A percentile compares a stretch with the other conserved stretches of the same genome.
Conservation (phyloP, 371 early-diverging fungal species). For the Syncephalastrum sp. region DNA sequence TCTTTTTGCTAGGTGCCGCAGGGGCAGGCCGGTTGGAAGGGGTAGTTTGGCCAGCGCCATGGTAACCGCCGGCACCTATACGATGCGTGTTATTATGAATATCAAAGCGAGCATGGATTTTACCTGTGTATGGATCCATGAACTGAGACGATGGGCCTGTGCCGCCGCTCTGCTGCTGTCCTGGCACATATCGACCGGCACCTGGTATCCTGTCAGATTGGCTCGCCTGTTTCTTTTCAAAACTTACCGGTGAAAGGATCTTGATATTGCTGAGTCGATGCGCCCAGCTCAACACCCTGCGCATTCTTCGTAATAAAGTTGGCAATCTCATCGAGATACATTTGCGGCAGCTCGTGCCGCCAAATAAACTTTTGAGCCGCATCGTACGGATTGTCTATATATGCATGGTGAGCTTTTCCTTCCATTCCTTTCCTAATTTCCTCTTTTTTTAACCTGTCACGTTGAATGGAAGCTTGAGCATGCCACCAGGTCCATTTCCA, state of each 20-base stretch:
- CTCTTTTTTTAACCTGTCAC: slow-evolving; percentile 53
- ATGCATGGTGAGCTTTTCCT: not conserved
- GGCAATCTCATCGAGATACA: slow-evolving; percentile 89
- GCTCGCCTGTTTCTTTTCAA: no score
- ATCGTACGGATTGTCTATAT: slow-evolving; percentile 85
- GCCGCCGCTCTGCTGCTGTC: slow-evolving; percentile 9
- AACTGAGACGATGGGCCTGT: slow-evolving; percentile 11
- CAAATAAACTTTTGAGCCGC: slow-evolving; percentile 92
- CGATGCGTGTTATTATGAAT: not conserved
- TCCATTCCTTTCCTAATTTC: not conserved
- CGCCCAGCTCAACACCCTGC: slow-evolving; percentile 55
- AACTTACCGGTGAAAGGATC: slow-evolving; percentile 72
- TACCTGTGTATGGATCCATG: slow-evolving; percentile 55
- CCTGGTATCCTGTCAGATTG: slow-evolving; percentile 25
- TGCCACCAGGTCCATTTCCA: slow-evolving; percentile 69
- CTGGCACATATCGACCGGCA: slow-evolving; percentile 49
- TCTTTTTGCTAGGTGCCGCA: slow-evolving; percentile 19
- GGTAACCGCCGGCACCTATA: slow-evolving; percentile 6
- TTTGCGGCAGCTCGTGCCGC: slow-evolving; percentile 76
- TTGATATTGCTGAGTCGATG: slow-evolving; percentile 30
- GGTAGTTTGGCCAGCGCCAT: slow-evolving; percentile 8
- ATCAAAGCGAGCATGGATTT: not conserved
- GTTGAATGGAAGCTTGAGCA: slow-evolving; percentile 94
- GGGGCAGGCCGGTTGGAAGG: slow-evolving; percentile 1
- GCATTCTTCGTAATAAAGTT: slow-evolving; percentile 92